These are phyloP conservation scores for Corymbia maculata DNA, from an alignment of 345 rosid genomes.

Conservation along the genomic window DNA sequence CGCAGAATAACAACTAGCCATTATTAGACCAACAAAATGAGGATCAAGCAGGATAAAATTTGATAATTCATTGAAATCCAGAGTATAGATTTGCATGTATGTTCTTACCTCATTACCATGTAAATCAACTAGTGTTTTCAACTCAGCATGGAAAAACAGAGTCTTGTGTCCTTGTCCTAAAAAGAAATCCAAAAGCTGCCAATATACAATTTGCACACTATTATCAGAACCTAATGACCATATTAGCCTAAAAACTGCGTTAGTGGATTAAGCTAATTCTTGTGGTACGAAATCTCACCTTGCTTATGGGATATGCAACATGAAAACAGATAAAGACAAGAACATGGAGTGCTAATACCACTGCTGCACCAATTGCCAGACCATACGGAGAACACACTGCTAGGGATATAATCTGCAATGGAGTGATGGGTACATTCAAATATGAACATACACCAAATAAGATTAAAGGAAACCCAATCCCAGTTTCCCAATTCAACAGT, in stretches of 20 bases:
- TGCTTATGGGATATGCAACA: conserved; percentile 66
- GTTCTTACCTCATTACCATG: conserved; percentile 55
- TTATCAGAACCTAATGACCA: neutral
- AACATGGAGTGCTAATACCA: conserved; percentile 38
- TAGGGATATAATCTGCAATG: conserved; percentile 41
- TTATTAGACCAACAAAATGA: neutral
- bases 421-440: neutral
- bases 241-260: neutral
- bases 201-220: neutral
- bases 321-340: conserved; percentile 57
- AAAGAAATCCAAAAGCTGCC: conserved; percentile 35
- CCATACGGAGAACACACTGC: conserved; percentile 59
- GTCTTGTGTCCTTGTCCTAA: conserved; percentile 46
- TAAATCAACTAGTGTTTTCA: conserved; percentile 55
- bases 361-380: conserved; percentile 47
- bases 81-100: neutral
- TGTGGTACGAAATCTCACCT: conserved; percentile 14
- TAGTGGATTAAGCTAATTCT: neutral
- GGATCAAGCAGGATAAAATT: neutral
- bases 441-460: neutral
- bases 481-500: neutral
- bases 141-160: conserved; percentile 49
- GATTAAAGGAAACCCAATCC: neutral
- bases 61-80: neutral
- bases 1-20: neutral